Percentiles rank a stretch among this genome's conserved stretches.
Conservation (phyloP, 1,284 basidiomycete species). For the Ganoderma lingzhi region DNA sequence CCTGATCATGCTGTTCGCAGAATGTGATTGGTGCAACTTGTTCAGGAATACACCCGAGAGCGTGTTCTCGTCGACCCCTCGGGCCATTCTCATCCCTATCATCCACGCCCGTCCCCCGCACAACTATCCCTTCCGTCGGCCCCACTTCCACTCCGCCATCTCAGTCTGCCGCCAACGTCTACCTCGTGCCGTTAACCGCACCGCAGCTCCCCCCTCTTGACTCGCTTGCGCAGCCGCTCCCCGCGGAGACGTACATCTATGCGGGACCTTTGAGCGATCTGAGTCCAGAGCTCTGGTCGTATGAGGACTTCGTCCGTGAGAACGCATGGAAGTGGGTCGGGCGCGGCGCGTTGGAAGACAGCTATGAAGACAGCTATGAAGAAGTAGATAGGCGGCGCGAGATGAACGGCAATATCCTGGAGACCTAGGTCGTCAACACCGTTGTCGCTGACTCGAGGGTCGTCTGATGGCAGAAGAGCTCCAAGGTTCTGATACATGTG, state of each 20-base stretch:
- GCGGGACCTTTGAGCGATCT: slow-evolving; percentile 52
- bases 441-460: neutral
- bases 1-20: neutral
- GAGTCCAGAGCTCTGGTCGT: slow-evolving; percentile 76
- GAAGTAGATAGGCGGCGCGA: slow-evolving; percentile 54
- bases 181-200: slow-evolving; percentile 50
- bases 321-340: slow-evolving; percentile 81
- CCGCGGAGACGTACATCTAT: slow-evolving; percentile 81
- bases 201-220: slow-evolving; percentile 48
- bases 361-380: slow-evolving; percentile 52
- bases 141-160: slow-evolving; percentile 42
- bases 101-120: slow-evolving; percentile 16
- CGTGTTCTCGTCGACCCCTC: slow-evolving; percentile 62
- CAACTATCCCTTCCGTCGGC: slow-evolving; percentile 48
- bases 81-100: slow-evolving; percentile 48
- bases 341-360: slow-evolving; percentile 37
- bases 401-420: slow-evolving; percentile 39
- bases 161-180: slow-evolving; percentile 32
- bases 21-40: slow-evolving; percentile 2
- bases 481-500: neutral
- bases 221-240: slow-evolving; percentile 47
- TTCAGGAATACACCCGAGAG: slow-evolving; percentile 75
- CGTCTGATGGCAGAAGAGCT: neutral
- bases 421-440: slow-evolving; percentile 28
- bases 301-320: slow-evolving; percentile 72